phyloP scores from a whole-genome alignment of 176 grass and related monocot species.

The Carex myosuroides region DNA sequence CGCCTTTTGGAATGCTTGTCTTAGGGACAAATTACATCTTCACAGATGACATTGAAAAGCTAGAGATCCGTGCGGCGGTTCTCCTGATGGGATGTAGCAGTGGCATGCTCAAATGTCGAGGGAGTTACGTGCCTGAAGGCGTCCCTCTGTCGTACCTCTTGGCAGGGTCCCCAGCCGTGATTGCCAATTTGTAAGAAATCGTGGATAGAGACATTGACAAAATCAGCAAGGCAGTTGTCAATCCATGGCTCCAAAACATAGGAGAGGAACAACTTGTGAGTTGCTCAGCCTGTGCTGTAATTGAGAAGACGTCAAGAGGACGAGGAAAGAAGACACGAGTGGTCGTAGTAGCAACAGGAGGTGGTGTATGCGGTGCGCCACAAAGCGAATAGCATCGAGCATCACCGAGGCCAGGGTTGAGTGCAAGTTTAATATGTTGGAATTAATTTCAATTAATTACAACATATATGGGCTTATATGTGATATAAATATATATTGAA shows the following conservation, averaged over 20 bases:
- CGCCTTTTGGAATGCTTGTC: neutral
- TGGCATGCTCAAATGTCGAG: slow-evolving; percentile 46
- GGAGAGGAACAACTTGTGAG: neutral
- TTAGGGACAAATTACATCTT: slow-evolving; percentile 85
- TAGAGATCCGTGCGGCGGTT: slow-evolving; percentile 57
- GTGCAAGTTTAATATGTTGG: slow-evolving; percentile 37
- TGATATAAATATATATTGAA: too few species aligned
- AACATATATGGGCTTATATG: too few species aligned
- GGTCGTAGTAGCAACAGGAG: slow-evolving; percentile 22
- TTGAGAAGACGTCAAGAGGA: slow-evolving; percentile 29
- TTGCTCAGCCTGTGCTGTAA: slow-evolving; percentile 29
- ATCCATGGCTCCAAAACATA: slow-evolving; percentile 63
- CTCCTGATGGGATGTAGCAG: slow-evolving; percentile 97
- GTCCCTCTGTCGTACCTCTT: slow-evolving; percentile 69
- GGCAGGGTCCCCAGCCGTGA: slow-evolving; percentile 58
- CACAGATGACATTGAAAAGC: slow-evolving; percentile 57
- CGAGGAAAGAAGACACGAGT: slow-evolving; percentile 34
- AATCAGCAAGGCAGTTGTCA: slow-evolving; percentile 64
- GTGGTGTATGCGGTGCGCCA: slow-evolving; percentile 22
- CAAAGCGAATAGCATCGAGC: slow-evolving; percentile 51
- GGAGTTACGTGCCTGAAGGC: slow-evolving; percentile 65
- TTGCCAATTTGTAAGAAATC: slow-evolving; percentile 86
- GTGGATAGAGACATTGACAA: slow-evolving; percentile 66
- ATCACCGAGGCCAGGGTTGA: slow-evolving; percentile 60
- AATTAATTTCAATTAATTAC: too few species aligned